Evolutionary conservation across 495 filamentous ascomycete species (phyloP).

Genomic region (Jackrogersella minutella): DNA sequence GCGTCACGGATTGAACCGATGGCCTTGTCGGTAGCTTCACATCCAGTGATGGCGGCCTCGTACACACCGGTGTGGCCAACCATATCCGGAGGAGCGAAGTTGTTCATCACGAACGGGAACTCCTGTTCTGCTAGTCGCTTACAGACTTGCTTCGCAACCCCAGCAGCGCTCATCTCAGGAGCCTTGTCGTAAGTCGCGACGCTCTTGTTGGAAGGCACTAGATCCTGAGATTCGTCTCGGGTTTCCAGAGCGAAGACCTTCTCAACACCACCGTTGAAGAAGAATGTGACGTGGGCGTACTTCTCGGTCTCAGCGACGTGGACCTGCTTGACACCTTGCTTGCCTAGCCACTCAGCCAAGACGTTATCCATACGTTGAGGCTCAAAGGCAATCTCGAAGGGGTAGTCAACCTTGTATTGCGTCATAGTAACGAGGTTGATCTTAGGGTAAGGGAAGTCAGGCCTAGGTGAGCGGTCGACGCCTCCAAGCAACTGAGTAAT

Average conservation of each 20-base stretch:
- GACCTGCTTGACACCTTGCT: conserved; percentile 87
- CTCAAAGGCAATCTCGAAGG: conserved; percentile 91
- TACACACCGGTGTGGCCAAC: conserved; percentile 98
- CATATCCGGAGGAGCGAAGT: conserved; percentile 99
- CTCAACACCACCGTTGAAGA: conserved; percentile 99
- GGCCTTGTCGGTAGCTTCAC: conserved; percentile 85
- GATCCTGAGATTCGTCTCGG: conserved; percentile 68
- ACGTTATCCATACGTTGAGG: conserved; percentile 97
- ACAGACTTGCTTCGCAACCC: conserved; percentile 84
- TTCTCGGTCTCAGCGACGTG: conserved; percentile 99
- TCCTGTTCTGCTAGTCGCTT: conserved; percentile 81
- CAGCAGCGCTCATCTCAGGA: conserved; percentile 94
- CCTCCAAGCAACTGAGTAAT: conserved; percentile 93
- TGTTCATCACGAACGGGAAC: conserved; percentile 99
- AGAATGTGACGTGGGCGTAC: conserved; percentile 99
- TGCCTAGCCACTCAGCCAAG: conserved; percentile 91
- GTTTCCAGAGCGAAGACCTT: conserved; percentile 92
- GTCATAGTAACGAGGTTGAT: conserved; percentile 97
- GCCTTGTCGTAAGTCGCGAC: conserved; percentile 97
- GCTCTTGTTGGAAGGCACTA: conserved; percentile 69
- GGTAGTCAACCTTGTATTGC: conserved; percentile 95
- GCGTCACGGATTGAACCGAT: conserved; percentile 91
- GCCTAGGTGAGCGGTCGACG: conserved; percentile 85
- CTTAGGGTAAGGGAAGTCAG: conserved; percentile 95
- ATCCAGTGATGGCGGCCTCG: conserved; percentile 89